Percentiles rank a stretch among this genome's conserved stretches.
Evolutionary conservation across 495 filamentous ascomycete species (phyloP).

Genomic region (Bryoglossum gracile): DNA sequence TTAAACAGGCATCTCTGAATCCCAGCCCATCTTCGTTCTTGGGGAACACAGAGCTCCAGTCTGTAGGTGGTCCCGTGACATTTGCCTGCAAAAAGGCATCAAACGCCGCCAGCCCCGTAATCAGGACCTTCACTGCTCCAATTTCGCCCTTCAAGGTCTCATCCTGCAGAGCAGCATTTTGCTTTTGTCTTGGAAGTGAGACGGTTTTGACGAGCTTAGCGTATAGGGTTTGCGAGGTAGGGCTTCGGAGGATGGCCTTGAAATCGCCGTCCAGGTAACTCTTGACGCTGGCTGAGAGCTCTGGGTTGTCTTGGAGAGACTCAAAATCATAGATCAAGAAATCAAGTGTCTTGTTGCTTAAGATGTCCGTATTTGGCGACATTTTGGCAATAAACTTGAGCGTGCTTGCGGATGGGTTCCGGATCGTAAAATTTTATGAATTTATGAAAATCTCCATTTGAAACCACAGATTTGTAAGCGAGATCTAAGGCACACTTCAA

Average conservation of each 20-base stretch:
- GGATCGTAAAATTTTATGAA: constrained; percentile 1
- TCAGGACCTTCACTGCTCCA: constrained; percentile 3
- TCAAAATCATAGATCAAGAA: constrained; percentile 15
- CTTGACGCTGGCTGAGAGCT: constrained; percentile 14
- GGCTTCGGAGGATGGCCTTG: constrained; percentile 14
- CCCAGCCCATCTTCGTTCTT: constrained; percentile 16
- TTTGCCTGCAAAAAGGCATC: constrained; percentile 85
- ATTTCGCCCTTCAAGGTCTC: not conserved
- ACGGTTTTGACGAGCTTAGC: constrained; percentile 8
- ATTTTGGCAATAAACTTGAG: constrained; percentile 6
- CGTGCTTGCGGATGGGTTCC: not conserved
- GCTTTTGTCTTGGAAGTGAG: not conserved
- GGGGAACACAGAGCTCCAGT: constrained; percentile 26
- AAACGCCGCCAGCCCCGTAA: constrained; percentile 50
- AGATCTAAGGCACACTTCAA: no score
- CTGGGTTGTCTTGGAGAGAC: constrained; percentile 12
- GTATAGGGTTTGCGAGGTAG: constrained; percentile 18
- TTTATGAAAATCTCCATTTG: not conserved
- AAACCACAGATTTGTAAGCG: constrained; percentile 10
- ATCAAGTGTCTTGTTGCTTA: constrained; percentile 15
- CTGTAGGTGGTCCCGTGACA: constrained; percentile 63
- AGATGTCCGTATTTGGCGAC: constrained; percentile 4
- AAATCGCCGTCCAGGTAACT: constrained; percentile 21
- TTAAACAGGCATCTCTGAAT: constrained; percentile 47
- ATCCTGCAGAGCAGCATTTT: constrained; percentile 7